Base-by-base conservation (phyloP, 805 yeast genomes). In the Ogataea saltuana region DNA sequence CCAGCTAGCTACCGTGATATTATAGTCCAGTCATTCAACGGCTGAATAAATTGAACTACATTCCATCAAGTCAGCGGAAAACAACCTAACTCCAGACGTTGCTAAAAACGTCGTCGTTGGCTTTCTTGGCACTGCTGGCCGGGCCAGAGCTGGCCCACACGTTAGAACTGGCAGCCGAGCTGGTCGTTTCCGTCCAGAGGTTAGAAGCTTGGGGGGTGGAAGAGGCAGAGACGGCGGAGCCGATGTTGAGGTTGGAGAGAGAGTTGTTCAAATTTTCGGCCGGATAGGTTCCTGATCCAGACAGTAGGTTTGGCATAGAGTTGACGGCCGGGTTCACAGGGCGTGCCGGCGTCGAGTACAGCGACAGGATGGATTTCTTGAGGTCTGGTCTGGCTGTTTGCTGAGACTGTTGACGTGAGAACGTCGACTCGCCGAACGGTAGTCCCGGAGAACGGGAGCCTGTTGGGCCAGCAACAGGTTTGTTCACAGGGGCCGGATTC, bases 361-460 rank as follows among this genome's bases (percentile, higher is more conserved):
- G 73, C 18, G 97, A 88, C 46, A 93, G 68, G 46, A 93, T 93
- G 1, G 97, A 88, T 67, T 88, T 88, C 60, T 93, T 93, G 63
- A 93, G 74, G 58, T 91, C 97, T 3, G 93, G 91, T 58, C 96
- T 75, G 25, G 73, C 39, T 41, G 51, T 51, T 33, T 49, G 39
- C 30, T 46, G 50, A 17, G 34, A 47, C 43, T 28, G 59, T 39
- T 29, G 42, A 16, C 21, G 41, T 16, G 32, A 44, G 11, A 41
- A 30, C 39, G 43, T 39, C 6, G 40, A 42, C 25, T 6, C 44
- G 29, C 19, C 34, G 21, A 20, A 45, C 16, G 3, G 47, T 17
- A 8, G 39, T 6, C 51, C 32, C 23, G 44, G 34, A 4, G 42
- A 33, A 13, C 41, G 16, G 10, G 33, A 11, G 10, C 41, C 26